These are phyloP conservation scores for Ensete ventricosum DNA, from an alignment of 176 grass and related monocot genomes.

Conservation along the genomic window DNA sequence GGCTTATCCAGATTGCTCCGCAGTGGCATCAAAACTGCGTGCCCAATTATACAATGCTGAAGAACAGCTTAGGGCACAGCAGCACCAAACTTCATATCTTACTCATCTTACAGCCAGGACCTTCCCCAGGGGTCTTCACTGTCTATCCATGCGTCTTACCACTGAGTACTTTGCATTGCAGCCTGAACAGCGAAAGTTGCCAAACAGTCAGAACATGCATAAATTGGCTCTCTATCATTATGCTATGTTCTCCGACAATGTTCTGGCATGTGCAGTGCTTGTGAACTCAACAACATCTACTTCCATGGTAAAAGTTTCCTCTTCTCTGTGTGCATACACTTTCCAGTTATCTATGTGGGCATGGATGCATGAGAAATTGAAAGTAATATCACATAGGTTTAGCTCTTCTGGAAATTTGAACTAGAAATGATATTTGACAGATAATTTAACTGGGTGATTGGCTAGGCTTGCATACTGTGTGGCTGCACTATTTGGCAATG, in stretches of 20 bases:
- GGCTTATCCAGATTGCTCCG: slow-evolving; percentile 59
- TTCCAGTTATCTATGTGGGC: no score
- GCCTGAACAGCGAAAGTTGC: slow-evolving; percentile 33
- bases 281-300: slow-evolving; percentile 56
- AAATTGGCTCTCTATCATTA: slow-evolving; percentile 56
- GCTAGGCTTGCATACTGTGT: neutral
- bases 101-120: slow-evolving; percentile 57
- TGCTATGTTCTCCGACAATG: slow-evolving; percentile 84
- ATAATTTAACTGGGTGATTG: neutral
- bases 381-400: neutral
- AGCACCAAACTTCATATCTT: slow-evolving; percentile 61
- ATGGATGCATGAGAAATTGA: neutral
- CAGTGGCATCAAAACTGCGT: slow-evolving; percentile 58
- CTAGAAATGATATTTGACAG: neutral
- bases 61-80: slow-evolving; percentile 65
- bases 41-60: slow-evolving; percentile 57
- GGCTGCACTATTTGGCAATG: neutral
- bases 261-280: slow-evolving; percentile 75
- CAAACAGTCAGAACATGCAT: slow-evolving; percentile 18
- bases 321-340: neutral
- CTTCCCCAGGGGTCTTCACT: slow-evolving; percentile 81
- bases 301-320: slow-evolving; percentile 41
- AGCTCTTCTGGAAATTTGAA: neutral
- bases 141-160: slow-evolving; percentile 66
- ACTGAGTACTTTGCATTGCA: slow-evolving; percentile 58